phyloP scores from a whole-genome alignment of 1,139 yeast species.

The Taphrina wiesneri region DNA sequence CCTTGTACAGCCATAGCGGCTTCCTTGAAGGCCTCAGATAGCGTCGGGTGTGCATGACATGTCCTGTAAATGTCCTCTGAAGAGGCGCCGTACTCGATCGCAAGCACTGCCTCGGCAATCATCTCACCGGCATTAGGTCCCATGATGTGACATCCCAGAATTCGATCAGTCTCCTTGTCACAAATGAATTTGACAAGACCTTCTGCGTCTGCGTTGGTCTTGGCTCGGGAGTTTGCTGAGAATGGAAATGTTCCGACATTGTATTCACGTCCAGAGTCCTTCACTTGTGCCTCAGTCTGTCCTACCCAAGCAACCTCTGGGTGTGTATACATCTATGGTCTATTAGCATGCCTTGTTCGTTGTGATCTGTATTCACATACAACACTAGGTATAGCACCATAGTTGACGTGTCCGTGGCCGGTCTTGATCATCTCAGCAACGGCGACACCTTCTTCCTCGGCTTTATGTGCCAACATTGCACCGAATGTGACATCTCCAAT shows the following conservation, averaged over 20 bases:
- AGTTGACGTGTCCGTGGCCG: constrained; percentile 98
- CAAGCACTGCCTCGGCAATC: constrained; percentile 98
- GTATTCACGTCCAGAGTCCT: constrained; percentile 88
- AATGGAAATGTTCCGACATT: constrained; percentile 98
- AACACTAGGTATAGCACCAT: constrained; percentile 94
- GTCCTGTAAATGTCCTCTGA: constrained; percentile 97
- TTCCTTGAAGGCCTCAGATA: constrained; percentile 97
- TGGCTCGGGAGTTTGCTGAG: constrained; percentile 98
- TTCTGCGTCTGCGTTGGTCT: constrained; percentile 94
- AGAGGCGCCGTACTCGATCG: constrained; percentile 97
- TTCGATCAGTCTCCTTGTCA: constrained; percentile 95
- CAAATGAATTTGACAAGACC: constrained; percentile 95
- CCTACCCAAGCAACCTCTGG: constrained; percentile 99
- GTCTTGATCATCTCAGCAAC: constrained; percentile 91
- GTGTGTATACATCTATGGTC: constrained; percentile 76
- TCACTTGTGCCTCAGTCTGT: constrained; percentile 90
- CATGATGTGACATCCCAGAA: constrained; percentile 93
- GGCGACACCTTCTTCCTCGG: constrained; percentile 99
- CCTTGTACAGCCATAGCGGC: constrained; percentile 92
- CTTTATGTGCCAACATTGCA: constrained; percentile 99
- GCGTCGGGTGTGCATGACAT: constrained; percentile 98
- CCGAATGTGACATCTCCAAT: constrained; percentile 99
- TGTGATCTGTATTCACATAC: constrained; percentile 39
- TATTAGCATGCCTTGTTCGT: neutral
- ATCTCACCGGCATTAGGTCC: constrained; percentile 99